Evolutionary conservation across 805 yeast genomes (phyloP).

Genomic region (Sugiyamaella marilandica): DNA sequence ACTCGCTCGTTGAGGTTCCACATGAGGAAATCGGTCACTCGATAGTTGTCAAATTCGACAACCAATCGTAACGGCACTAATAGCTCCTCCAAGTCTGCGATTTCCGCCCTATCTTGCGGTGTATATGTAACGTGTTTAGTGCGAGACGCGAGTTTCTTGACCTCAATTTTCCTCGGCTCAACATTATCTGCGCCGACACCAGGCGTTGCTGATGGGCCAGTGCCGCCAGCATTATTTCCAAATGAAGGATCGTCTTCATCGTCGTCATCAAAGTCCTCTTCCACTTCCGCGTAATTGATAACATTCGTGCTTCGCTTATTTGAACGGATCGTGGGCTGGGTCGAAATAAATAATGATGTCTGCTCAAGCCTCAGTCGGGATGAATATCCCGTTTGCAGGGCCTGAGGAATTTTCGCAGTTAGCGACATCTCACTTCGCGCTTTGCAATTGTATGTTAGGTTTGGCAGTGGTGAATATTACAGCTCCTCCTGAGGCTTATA

Average conservation of each 20-base stretch:
- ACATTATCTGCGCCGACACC: slow-evolving; percentile 7
- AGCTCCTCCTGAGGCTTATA: neutral
- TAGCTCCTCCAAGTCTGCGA: slow-evolving; percentile 39
- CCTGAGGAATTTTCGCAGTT: slow-evolving; percentile 51
- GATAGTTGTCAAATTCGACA: slow-evolving; percentile 50
- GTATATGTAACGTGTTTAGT: slow-evolving; percentile 36
- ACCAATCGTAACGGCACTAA: slow-evolving; percentile 64
- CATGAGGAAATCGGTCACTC: slow-evolving; percentile 61
- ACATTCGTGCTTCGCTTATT: slow-evolving; percentile 65
- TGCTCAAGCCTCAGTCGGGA: slow-evolving; percentile 69
- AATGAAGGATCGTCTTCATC: slow-evolving; percentile 34
- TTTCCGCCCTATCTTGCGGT: slow-evolving; percentile 34
- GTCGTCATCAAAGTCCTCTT: slow-evolving; percentile 55
- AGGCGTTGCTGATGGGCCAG: slow-evolving; percentile 9
- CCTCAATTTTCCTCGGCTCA: slow-evolving; percentile 21
- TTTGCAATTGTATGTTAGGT: too few species aligned
- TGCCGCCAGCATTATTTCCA: slow-evolving; percentile 15
- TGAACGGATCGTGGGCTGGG: slow-evolving; percentile 66
- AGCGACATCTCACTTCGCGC: neutral
- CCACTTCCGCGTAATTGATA: slow-evolving; percentile 81
- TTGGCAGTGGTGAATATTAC: neutral
- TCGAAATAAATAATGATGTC: slow-evolving; percentile 66
- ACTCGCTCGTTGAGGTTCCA: slow-evolving; percentile 68
- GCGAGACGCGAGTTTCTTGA: slow-evolving; percentile 38
- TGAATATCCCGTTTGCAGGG: slow-evolving; percentile 67